Percentiles rank a stretch among this genome's conserved stretches.
phyloP scores from a whole-genome alignment of 441 rosid genomes.

The Erysimum cheiri region DNA sequence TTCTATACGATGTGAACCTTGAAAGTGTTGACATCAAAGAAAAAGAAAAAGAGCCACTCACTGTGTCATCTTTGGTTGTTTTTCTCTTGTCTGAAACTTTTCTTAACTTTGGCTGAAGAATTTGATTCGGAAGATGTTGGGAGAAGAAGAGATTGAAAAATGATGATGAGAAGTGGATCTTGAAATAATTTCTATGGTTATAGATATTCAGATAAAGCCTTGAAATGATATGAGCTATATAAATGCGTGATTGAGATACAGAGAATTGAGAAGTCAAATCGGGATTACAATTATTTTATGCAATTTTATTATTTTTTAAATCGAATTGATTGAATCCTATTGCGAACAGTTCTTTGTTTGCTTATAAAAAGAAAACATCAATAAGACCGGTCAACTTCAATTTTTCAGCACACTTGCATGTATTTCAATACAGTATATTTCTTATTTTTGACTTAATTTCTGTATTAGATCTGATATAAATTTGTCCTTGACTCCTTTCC shows the following conservation, averaged over 20 bases:
- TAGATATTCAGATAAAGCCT: conserved; percentile 10
- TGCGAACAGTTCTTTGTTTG: neutral
- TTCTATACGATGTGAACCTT: conserved; percentile 1
- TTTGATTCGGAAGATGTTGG: neutral
- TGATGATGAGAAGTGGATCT: conserved; percentile 28
- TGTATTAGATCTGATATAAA: neutral
- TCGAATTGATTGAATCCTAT: conserved; percentile 18
- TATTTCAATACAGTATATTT: too few relatives aligned
- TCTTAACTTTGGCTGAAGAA: neutral
- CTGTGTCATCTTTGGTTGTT: conserved; percentile 39
- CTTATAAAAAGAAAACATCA: neutral
- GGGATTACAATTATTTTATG: conserved; percentile 8
- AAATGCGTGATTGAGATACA: conserved; percentile 38
- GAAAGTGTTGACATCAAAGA: conserved; percentile 6
- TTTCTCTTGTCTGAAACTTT: conserved; percentile 26
- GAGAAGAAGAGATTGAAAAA: conserved; percentile 7
- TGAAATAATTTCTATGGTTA: neutral
- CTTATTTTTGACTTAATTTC: neutral
- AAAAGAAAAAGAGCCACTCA: conserved; percentile 32
- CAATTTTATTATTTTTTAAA: neutral
- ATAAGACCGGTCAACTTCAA: conserved; percentile 28
- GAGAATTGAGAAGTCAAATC: conserved; percentile 40
- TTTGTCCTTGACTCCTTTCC: neutral
- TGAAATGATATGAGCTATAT: conserved; percentile 25
- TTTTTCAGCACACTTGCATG: conserved; percentile 5